These are phyloP conservation scores for Trichoderma guizhouense DNA, from an alignment of 2,329 filamentous ascomycete species.

Conservation along the genomic window DNA sequence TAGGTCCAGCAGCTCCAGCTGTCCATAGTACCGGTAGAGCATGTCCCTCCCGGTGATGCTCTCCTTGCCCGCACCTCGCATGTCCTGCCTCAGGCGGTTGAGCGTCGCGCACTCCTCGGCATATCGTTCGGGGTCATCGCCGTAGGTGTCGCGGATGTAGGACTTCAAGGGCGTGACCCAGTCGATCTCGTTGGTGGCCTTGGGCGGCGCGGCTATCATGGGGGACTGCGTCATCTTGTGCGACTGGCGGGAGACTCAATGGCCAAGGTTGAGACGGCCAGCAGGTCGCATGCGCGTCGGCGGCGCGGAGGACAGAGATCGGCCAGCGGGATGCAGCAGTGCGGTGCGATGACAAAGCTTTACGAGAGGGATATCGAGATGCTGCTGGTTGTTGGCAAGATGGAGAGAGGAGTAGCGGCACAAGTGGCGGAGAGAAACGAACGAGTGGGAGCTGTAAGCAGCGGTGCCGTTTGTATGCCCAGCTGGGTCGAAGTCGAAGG, in stretches of 20 bases:
- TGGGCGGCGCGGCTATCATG: constrained; percentile 93
- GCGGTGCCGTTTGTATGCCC: neutral
- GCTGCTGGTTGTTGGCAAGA: neutral
- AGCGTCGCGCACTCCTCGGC: constrained; percentile 91
- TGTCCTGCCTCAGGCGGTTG: constrained; percentile 93
- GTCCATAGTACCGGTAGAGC: constrained; percentile 95
- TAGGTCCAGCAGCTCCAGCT: constrained; percentile 89
- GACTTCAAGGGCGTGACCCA: constrained; percentile 89
- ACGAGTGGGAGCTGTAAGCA: neutral
- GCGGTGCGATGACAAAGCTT: constrained; percentile 11
- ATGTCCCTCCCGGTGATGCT: constrained; percentile 91
- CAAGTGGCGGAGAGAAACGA: neutral
- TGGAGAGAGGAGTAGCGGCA: neutral
- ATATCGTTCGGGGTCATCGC: constrained; percentile 95
- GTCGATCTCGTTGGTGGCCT: constrained; percentile 95
- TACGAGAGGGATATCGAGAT: neutral
- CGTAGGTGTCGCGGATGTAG: constrained; percentile 91
- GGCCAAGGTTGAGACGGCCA: constrained; percentile 11
- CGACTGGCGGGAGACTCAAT: constrained; percentile 18
- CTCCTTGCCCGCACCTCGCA: constrained; percentile 95
- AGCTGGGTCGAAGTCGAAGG: neutral
- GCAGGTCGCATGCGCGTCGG: constrained; percentile 19
- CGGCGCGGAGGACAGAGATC: constrained; percentile 13
- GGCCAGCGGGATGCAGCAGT: constrained; percentile 3
- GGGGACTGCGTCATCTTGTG: constrained; percentile 73